A percentile compares a stretch with the other conserved stretches of the same genome.
These are phyloP conservation scores for Colletotrichum chlorophyti DNA, from an alignment of 2,329 filamentous ascomycete genomes.

Conservation along the genomic window DNA sequence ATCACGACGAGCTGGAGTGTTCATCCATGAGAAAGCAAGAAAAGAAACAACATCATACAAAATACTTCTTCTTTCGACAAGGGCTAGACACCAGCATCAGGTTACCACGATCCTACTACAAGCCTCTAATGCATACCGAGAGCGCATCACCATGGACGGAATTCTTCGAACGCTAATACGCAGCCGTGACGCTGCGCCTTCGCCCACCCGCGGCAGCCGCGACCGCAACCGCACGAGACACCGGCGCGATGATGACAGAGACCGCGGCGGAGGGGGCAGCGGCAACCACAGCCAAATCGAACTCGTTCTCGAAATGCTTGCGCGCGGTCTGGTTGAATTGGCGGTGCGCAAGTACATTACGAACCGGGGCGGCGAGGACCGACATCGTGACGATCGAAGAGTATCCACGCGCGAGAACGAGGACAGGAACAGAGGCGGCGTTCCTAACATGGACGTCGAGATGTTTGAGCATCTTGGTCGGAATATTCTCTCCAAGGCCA, in stretches of 20 bases:
- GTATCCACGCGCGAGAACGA: neutral
- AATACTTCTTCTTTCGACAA: too few species aligned
- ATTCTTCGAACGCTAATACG: constrained; percentile 15
- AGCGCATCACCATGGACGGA: constrained; percentile 8
- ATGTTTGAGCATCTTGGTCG: constrained; percentile 21
- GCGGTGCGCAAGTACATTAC: constrained; percentile 24
- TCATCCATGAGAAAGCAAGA: too few species aligned
- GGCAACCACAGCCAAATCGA: constrained; percentile 12
- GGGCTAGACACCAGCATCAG: too few species aligned
- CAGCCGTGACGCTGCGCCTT: constrained; percentile 4
- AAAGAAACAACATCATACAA: too few species aligned
- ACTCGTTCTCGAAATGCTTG: constrained; percentile 17
- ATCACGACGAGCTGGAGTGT: too few species aligned
- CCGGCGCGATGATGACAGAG: neutral
- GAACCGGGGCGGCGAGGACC: neutral
- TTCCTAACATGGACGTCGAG: constrained; percentile 21
- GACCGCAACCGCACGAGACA: constrained; percentile 5
- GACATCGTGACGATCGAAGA: neutral
- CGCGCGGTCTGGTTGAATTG: constrained; percentile 17
- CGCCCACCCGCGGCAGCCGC: constrained; percentile 6
- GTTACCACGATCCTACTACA: too few species aligned
- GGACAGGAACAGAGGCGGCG: neutral
- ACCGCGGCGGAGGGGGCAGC: neutral
- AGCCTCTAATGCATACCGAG: neutral
- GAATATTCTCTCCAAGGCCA: constrained; percentile 19